These are phyloP conservation scores for Penicillium parvum DNA, from an alignment of 495 filamentous ascomycete species.

Conservation along the genomic window DNA sequence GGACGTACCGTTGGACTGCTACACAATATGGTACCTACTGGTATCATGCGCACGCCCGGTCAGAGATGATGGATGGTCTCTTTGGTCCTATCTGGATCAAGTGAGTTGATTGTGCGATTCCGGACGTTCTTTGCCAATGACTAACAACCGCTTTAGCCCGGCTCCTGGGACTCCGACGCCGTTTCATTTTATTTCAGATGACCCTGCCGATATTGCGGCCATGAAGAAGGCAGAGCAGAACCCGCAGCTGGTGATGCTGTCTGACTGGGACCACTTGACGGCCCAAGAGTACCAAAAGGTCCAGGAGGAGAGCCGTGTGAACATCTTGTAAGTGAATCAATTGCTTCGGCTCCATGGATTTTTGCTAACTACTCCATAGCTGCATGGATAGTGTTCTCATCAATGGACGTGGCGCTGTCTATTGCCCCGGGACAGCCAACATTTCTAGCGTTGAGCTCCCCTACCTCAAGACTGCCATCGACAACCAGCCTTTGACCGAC, in stretches of 20 bases:
- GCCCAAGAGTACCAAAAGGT: conserved; percentile 40
- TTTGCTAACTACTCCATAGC: conserved; percentile 9
- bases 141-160: conserved; percentile 28
- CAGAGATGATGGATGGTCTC: conserved; percentile 48
- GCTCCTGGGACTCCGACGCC: conserved; percentile 29
- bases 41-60: conserved; percentile 47
- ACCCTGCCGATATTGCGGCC: conserved; percentile 34
- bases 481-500: conserved; percentile 37
- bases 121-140: background rate
- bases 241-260: conserved; percentile 44
- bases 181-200: conserved; percentile 43
- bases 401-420: conserved; percentile 50
- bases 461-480: conserved; percentile 27
- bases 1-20: conserved; percentile 41
- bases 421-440: conserved; percentile 37
- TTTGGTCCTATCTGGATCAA: conserved; percentile 48
- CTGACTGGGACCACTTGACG: conserved; percentile 51
- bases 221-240: conserved; percentile 45
- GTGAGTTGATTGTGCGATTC: conserved; percentile 1
- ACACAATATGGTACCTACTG: conserved; percentile 26
- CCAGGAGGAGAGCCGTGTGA: conserved; percentile 31
- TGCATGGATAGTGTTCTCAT: conserved; percentile 49
- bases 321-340: conserved; percentile 33
- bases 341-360: no score
- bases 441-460: conserved; percentile 29